Evolutionary conservation across 805 yeast genomes (phyloP), one percentile per base, ranked within the genome.

Genomic region (Metschnikowia shivogae): DNA sequence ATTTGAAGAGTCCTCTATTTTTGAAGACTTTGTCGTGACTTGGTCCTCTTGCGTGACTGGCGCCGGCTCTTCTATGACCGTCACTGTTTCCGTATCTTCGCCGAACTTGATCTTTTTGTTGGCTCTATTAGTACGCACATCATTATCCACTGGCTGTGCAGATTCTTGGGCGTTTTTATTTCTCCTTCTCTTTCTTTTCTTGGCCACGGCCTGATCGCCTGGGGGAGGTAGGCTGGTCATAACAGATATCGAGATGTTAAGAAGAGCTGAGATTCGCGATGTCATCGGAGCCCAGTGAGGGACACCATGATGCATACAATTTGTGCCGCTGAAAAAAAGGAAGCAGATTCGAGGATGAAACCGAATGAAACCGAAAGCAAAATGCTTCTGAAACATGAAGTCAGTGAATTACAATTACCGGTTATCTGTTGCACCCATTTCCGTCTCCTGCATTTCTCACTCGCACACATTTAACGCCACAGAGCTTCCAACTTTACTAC

Each of bases 41-140:
- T 22, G 8, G 3, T 7, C 8, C 3, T 4, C 26, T 22, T 22
- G 2, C 26, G 26, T 22, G 6, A 22, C 6, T 22, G 26, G 26
- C 26, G 4, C 8, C 3, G 26, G 26, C 26, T 22, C 26, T 22
- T 22, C 26, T 22, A 4, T 22, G 26, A 22, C 26, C 26, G 26
- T 22, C 26, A 24, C n/a, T 20, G 39, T 22, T 34, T 47, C 33
- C 28, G 48, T 49, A 7, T 19, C 36, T 9, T 57, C 61, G 10
- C 38, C 55, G 29, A 63, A 62, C 49, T 56, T 59, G 12, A 52
- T 51, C 50, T 62, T 60, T 50, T 63, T 63, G 47, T 58, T 60
- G 30, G 53, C 36, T 40, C 55, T 50, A 22, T 43, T 40, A 38
- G 38, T 46, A n/a, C 37, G 59, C 36, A 46, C 53, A 43, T 46